These are phyloP conservation scores for Nyctanthes arbortristis DNA, from an alignment of 257 asterid species.

Conservation along the genomic window DNA sequence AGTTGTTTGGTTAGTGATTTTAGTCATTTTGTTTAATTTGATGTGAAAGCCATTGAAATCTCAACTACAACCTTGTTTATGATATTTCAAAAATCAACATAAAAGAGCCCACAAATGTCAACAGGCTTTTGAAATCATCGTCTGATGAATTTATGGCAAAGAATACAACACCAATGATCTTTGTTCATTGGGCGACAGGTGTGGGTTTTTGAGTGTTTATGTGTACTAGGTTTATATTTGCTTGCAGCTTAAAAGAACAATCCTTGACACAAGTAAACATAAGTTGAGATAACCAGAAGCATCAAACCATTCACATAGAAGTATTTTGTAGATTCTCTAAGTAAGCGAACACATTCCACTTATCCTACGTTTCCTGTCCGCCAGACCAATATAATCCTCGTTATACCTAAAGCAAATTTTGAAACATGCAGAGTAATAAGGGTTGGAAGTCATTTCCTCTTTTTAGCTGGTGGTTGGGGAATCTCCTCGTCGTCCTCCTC, in stretches of 20 bases:
- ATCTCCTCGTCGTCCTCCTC: slow-evolving; percentile 16
- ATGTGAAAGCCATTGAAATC: neutral
- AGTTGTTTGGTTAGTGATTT: neutral
- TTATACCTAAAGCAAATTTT: neutral
- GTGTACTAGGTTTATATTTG: no score
- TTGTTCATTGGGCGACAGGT: no score
- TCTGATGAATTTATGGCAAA: neutral
- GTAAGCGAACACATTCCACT: neutral
- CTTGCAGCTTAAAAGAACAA: neutral
- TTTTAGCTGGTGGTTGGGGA: slow-evolving; percentile 31
- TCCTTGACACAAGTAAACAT: no score
- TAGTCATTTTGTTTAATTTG: no score
- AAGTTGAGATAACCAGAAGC: neutral
- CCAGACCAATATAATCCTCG: neutral
- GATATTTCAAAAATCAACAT: neutral
- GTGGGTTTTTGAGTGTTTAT: no score
- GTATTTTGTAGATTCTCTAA: neutral
- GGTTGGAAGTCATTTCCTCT: slow-evolving; percentile 17
- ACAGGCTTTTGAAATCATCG: neutral
- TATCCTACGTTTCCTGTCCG: neutral
- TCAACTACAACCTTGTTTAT: neutral
- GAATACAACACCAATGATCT: neutral
- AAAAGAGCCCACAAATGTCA: neutral
- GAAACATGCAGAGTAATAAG: neutral
- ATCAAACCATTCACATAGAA: neutral